Evolutionary conservation across 495 filamentous ascomycete genomes (phyloP).

Genomic region (Tetracladium setigerum): DNA sequence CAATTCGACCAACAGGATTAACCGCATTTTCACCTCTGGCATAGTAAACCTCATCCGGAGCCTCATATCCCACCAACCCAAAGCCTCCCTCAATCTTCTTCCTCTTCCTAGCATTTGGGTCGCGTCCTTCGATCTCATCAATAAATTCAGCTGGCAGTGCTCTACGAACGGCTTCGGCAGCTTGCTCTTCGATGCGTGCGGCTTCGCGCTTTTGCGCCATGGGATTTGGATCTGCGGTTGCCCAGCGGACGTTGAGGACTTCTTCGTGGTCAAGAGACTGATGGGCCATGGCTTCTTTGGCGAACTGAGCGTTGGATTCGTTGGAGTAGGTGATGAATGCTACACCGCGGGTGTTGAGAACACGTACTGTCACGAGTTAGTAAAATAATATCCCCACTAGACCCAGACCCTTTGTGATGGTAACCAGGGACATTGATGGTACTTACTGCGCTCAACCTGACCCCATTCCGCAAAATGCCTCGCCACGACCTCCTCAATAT

Average conservation of each 20-base stretch:
- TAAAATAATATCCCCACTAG: not conserved
- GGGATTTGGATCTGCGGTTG: conserved; percentile 92
- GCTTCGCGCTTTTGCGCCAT: conserved; percentile 91
- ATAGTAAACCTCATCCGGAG: conserved; percentile 91
- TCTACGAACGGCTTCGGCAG: conserved; percentile 87
- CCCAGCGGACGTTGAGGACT: conserved; percentile 94
- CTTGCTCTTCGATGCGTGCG: conserved; percentile 86
- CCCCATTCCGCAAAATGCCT: conserved; percentile 95
- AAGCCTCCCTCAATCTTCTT: conserved; percentile 87
- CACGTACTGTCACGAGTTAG: conserved; percentile 43
- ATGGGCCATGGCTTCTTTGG: conserved; percentile 84
- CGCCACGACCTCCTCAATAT: conserved; percentile 94
- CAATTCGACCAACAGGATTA: conserved; percentile 41
- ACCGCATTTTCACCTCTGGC: conserved; percentile 56
- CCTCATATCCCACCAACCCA: conserved; percentile 85
- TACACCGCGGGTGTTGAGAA: conserved; percentile 86
- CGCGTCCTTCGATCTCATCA: conserved; percentile 86
- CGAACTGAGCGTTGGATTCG: conserved; percentile 82
- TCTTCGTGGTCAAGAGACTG: conserved; percentile 83
- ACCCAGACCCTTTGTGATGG: conserved; percentile 3
- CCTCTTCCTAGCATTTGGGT: conserved; percentile 76
- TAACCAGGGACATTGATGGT: not conserved
- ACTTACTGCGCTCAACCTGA: conserved; percentile 65
- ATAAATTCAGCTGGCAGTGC: conserved; percentile 91
- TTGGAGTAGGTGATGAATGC: conserved; percentile 87